A percentile compares a stretch with the other conserved stretches of the same genome.
These are phyloP conservation scores for Ambrosiella beaveri DNA, from an alignment of 2,329 filamentous ascomycete genomes.

Conservation along the genomic window DNA sequence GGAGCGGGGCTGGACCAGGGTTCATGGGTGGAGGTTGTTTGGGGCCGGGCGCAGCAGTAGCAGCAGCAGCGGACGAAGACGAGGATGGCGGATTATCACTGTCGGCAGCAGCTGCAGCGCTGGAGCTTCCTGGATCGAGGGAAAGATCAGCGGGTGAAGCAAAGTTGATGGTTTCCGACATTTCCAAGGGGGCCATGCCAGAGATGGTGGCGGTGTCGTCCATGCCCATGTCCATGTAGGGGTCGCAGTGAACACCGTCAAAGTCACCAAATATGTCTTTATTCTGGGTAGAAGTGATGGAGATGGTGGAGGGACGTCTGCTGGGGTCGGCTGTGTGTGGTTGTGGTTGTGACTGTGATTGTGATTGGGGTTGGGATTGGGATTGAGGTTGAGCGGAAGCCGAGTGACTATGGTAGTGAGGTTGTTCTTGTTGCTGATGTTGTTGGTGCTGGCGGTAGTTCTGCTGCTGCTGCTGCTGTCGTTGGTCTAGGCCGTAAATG, in stretches of 20 bases:
- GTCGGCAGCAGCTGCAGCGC: too few species aligned
- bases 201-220: background rate
- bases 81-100: too few species aligned
- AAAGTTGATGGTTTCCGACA: constrained; percentile 6
- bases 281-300: constrained; percentile 38
- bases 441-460: background rate
- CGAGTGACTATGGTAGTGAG: background rate
- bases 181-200: constrained; percentile 1
- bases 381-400: background rate
- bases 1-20: background rate
- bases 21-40: background rate
- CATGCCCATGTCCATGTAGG: constrained; percentile 23
- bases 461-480: background rate
- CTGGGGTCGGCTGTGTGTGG: background rate
- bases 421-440: background rate
- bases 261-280: constrained; percentile 60
- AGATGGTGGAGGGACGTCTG: constrained; percentile 2
- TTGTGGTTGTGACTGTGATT: background rate
- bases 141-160: background rate
- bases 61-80: too few species aligned
- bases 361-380: background rate
- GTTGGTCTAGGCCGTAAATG: background rate
- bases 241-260: constrained; percentile 59
- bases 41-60: background rate
- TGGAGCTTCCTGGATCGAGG: too few species aligned